These are phyloP conservation scores for Turnera subulata DNA, from an alignment of 345 rosid genomes.

Conservation along the genomic window DNA sequence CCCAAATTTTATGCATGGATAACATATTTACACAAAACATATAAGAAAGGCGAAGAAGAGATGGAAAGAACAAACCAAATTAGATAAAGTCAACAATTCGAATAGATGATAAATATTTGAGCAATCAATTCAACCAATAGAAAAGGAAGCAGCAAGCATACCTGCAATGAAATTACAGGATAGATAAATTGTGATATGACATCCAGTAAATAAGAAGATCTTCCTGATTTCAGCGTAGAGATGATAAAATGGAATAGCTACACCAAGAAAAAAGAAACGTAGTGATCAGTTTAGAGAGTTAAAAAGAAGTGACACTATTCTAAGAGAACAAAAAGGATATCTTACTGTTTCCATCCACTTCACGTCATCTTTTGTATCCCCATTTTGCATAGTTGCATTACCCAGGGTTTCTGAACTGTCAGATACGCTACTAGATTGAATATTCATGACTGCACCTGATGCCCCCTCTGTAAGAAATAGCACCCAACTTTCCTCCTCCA, in stretches of 20 bases:
- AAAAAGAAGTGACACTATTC: not conserved
- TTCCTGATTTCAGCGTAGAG: constrained; percentile 85
- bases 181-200: constrained; percentile 68
- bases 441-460: constrained; percentile 61
- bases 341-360: constrained; percentile 99
- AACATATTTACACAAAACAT: not conserved
- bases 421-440: constrained; percentile 62
- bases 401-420: constrained; percentile 48
- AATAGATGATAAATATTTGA: too few relatives aligned
- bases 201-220: constrained; percentile 85
- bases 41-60: too few relatives aligned
- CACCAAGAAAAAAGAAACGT: constrained; percentile 13
- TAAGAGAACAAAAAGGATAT: constrained; percentile 6
- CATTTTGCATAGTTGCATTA: constrained; percentile 41
- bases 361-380: constrained; percentile 67
- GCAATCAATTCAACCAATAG: too few relatives aligned
- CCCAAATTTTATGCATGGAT: too few relatives aligned
- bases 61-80: too few relatives aligned
- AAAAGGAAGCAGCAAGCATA: constrained; percentile 26
- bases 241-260: constrained; percentile 89
- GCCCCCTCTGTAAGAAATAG: constrained; percentile 57
- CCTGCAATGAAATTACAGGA: constrained; percentile 92
- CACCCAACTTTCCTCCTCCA: constrained; percentile 62
- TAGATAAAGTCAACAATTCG: too few relatives aligned
- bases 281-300: constrained; percentile 7